These are phyloP conservation scores for Aspergillus egyptiacus DNA, from an alignment of 495 filamentous ascomycete genomes.

Conservation along the genomic window DNA sequence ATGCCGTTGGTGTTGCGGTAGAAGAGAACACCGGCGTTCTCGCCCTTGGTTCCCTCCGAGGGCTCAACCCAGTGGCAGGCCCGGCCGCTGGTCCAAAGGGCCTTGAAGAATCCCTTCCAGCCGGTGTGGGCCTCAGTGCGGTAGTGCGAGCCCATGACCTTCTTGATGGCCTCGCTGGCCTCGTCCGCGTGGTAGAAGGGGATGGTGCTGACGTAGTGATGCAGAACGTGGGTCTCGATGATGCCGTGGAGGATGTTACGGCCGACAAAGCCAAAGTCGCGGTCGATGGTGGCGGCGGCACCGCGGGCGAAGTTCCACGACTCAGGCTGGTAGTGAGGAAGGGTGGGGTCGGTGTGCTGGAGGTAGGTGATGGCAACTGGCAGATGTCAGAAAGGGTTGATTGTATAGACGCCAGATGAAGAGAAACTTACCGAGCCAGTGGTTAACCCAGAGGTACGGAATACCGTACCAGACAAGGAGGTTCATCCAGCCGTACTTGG, in stretches of 20 bases:
- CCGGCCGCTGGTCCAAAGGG: slow-evolving; percentile 48
- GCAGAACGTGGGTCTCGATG: slow-evolving; percentile 57
- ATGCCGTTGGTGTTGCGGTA: slow-evolving; percentile 66
- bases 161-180: slow-evolving; percentile 54
- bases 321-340: slow-evolving; percentile 52
- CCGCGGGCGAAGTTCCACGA: slow-evolving; percentile 54
- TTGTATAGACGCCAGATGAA: not conserved
- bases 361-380: slow-evolving; percentile 56
- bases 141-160: slow-evolving; percentile 52
- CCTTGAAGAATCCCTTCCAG: slow-evolving; percentile 48
- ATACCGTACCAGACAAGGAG: slow-evolving; percentile 88
- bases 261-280: slow-evolving; percentile 56
- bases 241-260: slow-evolving; percentile 55
- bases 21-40: slow-evolving; percentile 50
- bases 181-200: slow-evolving; percentile 59
- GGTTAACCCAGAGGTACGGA: slow-evolving; percentile 97
- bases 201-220: slow-evolving; percentile 57
- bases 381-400: not conserved
- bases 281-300: slow-evolving; percentile 55
- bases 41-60: slow-evolving; percentile 55
- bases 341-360: slow-evolving; percentile 55
- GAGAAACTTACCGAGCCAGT: slow-evolving; percentile 61
- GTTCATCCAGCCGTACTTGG: slow-evolving; percentile 77
- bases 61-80: slow-evolving; percentile 56
- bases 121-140: slow-evolving; percentile 48